Evolutionary conservation across 2,329 filamentous ascomycete genomes (phyloP).

Genomic region (Bipolaris bicolor): DNA sequence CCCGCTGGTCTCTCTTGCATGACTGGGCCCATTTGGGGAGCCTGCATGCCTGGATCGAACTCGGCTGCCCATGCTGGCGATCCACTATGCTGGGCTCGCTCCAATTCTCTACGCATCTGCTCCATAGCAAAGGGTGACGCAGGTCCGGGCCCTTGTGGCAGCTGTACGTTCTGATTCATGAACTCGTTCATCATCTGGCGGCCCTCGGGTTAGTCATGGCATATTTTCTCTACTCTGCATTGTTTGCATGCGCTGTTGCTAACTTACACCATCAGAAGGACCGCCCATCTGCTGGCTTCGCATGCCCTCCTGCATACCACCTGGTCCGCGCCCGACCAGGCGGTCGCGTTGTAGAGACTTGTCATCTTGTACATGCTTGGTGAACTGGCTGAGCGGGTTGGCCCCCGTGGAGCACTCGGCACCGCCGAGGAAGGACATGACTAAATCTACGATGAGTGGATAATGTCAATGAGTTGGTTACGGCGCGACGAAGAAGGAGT

Average conservation of each 20-base stretch:
- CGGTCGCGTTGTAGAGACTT: slow-evolving; percentile 92
- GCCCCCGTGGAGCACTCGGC: slow-evolving; percentile 95
- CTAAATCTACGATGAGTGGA: slow-evolving; percentile 21
- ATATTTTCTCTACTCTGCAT: slow-evolving; percentile 3
- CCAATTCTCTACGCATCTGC: slow-evolving; percentile 68
- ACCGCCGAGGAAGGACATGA: slow-evolving; percentile 94
- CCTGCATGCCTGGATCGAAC: slow-evolving; percentile 63
- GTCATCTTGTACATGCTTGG: slow-evolving; percentile 96
- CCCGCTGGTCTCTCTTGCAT: slow-evolving; percentile 60
- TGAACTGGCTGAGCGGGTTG: slow-evolving; percentile 96
- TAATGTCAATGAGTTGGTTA: neutral
- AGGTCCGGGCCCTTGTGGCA: slow-evolving; percentile 60
- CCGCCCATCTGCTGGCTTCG: slow-evolving; percentile 72
- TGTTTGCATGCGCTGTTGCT: too few relatives aligned
- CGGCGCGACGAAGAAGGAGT: slow-evolving; percentile 8
- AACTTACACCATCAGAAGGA: slow-evolving; percentile 66
- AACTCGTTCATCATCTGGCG: slow-evolving; percentile 90
- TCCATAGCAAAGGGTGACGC: slow-evolving; percentile 70
- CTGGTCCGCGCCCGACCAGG: slow-evolving; percentile 75
- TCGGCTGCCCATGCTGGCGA: slow-evolving; percentile 69
- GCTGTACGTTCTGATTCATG: slow-evolving; percentile 74
- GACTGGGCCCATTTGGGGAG: slow-evolving; percentile 75
- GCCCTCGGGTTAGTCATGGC: slow-evolving; percentile 31
- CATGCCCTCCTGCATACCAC: slow-evolving; percentile 75
- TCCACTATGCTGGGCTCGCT: slow-evolving; percentile 59